These are phyloP conservation scores for Taiozyma onychis DNA, from an alignment of 1,139 yeast genomes.

Conservation along the genomic window DNA sequence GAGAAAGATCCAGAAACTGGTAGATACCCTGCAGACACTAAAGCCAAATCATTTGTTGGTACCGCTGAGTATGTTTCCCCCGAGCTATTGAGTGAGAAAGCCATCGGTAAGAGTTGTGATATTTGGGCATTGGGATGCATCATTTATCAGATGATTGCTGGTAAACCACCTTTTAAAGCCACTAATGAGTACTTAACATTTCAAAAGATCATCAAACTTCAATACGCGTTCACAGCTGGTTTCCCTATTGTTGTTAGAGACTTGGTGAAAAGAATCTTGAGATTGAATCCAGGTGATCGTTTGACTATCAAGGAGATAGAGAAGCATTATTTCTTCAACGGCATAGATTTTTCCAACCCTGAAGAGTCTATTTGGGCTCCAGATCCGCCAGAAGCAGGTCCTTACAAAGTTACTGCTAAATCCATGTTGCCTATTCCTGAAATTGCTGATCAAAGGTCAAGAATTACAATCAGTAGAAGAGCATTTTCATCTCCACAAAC, in stretches of 20 bases:
- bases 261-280: constrained; percentile 62
- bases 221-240: constrained; percentile 76
- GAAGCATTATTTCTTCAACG: constrained; percentile 70
- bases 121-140: constrained; percentile 98
- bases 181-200: constrained; percentile 92
- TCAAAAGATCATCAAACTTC: constrained; percentile 82
- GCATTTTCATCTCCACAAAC: constrained; percentile 29
- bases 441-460: constrained; percentile 15
- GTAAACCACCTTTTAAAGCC: constrained; percentile 94
- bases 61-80: constrained; percentile 83
- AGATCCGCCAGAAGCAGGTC: constrained; percentile 72
- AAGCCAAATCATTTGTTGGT: constrained; percentile 82
- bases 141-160: constrained; percentile 87
- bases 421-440: constrained; percentile 38
- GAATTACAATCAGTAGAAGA: constrained; percentile 23
- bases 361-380: constrained; percentile 60
- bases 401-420: constrained; percentile 51
- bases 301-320: constrained; percentile 65
- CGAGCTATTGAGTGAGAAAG: constrained; percentile 76
- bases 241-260: constrained; percentile 69
- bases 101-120: constrained; percentile 84
- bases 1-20: constrained; percentile 40
- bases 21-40: constrained; percentile 50
- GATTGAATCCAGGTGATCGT: constrained; percentile 64
- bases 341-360: constrained; percentile 54